Evolutionary conservation across 2,329 filamentous ascomycete genomes (phyloP).

Genomic region (Emergomyces pasteurianus): DNA sequence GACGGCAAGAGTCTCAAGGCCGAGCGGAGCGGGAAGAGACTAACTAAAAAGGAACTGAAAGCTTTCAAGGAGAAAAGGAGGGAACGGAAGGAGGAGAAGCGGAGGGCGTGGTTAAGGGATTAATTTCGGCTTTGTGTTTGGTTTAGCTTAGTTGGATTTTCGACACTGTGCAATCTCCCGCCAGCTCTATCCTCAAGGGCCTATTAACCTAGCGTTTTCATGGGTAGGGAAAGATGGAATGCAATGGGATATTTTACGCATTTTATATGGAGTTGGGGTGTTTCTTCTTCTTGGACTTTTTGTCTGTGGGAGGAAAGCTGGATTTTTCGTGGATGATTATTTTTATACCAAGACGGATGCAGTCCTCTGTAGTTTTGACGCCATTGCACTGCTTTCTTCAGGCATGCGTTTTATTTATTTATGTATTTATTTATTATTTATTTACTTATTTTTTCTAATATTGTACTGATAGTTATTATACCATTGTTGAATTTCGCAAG

Average conservation of each 20-base stretch:
- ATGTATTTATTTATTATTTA: background rate
- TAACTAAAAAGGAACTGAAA: constrained; percentile 76
- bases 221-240: background rate
- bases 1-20: constrained; percentile 84
- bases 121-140: constrained; percentile 33
- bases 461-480: background rate
- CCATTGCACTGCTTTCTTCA: background rate
- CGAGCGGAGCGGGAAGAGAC: constrained; percentile 73
- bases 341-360: background rate
- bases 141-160: constrained; percentile 5
- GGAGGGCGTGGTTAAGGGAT: constrained; percentile 79
- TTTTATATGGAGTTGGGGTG: background rate
- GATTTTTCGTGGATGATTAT: background rate
- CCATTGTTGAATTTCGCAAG: background rate
- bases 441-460: background rate
- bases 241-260: background rate
- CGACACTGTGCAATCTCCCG: background rate
- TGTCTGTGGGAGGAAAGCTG: background rate
- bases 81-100: constrained; percentile 87
- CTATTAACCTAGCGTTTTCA: background rate
- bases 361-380: background rate
- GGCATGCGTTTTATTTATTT: no score
- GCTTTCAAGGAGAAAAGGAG: constrained; percentile 81
- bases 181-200: background rate
- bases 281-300: background rate